phyloP scores from a whole-genome alignment of 2,329 filamentous ascomycete species.

The Penicillium sp. region DNA sequence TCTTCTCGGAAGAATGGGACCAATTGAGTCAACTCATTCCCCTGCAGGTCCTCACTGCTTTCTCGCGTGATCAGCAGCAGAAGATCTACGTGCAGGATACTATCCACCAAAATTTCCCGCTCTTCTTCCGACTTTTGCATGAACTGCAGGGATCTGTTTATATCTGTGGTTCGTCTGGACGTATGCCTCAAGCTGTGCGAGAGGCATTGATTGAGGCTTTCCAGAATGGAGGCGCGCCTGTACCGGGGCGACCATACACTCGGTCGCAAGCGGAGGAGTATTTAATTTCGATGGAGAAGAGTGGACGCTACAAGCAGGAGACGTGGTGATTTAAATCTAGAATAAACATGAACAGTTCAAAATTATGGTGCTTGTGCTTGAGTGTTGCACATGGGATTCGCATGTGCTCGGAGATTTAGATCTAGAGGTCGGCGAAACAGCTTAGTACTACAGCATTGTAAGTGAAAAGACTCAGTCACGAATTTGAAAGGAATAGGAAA shows the following conservation, averaged over 20 bases:
- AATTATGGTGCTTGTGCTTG: background rate
- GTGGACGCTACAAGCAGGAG: constrained; percentile 66
- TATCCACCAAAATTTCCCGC: constrained; percentile 52
- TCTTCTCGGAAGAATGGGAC: constrained; percentile 77
- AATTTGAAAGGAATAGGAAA: background rate
- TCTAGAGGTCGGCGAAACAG: background rate
- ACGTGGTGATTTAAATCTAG: constrained; percentile 57
- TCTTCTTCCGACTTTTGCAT: constrained; percentile 56
- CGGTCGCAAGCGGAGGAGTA: constrained; percentile 57
- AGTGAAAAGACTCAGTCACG: background rate
- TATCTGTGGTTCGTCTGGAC: constrained; percentile 60
- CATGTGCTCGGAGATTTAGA: background rate
- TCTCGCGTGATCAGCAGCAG: constrained; percentile 67
- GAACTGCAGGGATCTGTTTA: constrained; percentile 54
- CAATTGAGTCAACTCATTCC: constrained; percentile 42
- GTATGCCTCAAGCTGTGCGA: constrained; percentile 70
- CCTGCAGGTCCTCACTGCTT: constrained; percentile 63
- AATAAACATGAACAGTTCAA: background rate
- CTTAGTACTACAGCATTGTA: background rate
- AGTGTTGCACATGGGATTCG: background rate
- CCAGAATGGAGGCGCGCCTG: constrained; percentile 49
- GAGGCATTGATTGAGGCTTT: constrained; percentile 67
- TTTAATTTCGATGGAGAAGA: constrained; percentile 60
- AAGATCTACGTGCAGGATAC: constrained; percentile 70
- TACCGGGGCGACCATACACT: constrained; percentile 25